These are phyloP conservation scores for Xanthoparmelia taractica DNA, from an alignment of 495 filamentous ascomycete genomes.

Conservation along the genomic window DNA sequence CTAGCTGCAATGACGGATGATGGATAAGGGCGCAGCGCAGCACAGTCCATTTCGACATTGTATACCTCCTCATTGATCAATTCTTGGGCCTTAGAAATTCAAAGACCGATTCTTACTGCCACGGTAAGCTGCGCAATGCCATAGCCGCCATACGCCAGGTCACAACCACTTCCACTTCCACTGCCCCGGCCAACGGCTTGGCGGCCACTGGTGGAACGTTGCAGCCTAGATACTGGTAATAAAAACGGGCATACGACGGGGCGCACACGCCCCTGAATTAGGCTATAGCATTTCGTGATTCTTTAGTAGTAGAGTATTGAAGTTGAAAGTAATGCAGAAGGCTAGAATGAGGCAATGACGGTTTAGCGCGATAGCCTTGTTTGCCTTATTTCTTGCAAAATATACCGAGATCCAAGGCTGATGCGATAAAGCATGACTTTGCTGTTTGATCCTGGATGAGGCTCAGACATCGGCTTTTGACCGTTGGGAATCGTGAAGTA, in stretches of 20 bases:
- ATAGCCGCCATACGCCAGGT: constrained; percentile 7
- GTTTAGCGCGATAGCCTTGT: constrained; percentile 19
- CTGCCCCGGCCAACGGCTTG: constrained; percentile 10
- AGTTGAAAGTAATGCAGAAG: background rate
- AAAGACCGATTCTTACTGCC: background rate
- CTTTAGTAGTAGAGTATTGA: background rate
- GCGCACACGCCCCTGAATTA: background rate
- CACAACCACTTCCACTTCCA: constrained; percentile 9
- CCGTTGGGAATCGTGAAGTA: constrained; percentile 11
- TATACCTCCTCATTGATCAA: background rate
- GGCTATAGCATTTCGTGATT: background rate
- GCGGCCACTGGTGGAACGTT: constrained; percentile 5
- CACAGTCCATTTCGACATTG: background rate
- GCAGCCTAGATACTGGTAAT: background rate
- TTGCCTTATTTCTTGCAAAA: constrained; percentile 9
- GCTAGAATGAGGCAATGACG: constrained; percentile 6
- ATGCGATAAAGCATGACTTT: background rate
- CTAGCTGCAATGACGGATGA: background rate
- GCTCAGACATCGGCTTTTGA: constrained; percentile 1
- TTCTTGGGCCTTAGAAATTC: background rate
- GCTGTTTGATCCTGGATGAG: constrained; percentile 3
- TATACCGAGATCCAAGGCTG: background rate
- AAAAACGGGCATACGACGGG: constrained; percentile 11
- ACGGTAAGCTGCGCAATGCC: background rate
- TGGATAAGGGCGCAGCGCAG: constrained; percentile 3